Evolutionary conservation across 1,284 basidiomycete genomes (phyloP), one percentile per base, ranked within the genome.

Genomic region (Ceraceosorus bombacis): DNA sequence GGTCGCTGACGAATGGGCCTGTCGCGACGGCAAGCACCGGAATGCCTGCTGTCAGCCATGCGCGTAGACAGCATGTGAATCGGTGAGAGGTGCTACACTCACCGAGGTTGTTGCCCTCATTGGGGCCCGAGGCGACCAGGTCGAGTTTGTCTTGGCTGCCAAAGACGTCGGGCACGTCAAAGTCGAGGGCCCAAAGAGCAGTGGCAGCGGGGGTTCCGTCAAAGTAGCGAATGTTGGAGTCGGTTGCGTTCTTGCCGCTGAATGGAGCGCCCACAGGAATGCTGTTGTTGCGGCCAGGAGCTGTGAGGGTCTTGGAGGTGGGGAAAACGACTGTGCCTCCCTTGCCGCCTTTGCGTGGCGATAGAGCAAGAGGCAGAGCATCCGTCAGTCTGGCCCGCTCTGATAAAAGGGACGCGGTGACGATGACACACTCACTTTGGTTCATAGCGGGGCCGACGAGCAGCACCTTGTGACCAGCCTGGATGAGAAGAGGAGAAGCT

Each of bases 291-390:
- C 65, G 61, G 6, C 68, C 71, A 8, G 66, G 63, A 9, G 61
- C 59, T 6, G 68, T 66, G 13, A 71, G 52, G 50, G 67, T 72
- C 40, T 63, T 62, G 51, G 43, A 53, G 39, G 61, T 56, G 12
- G 73, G 72, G 36, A 75, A 64, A 9, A 68, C 66, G 10, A 74
- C 65, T 7, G 71, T 74, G 38, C 70, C 69, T 12, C 71, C 72
- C 52, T 65, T 71, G n/a, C 67, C 72, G 27, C 27, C 27, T 27
- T 27, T 27, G 27, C 27, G 27, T 27, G 27, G 27, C 27, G 27
- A 27, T 27, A 3, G 2, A 27, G 27, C 27, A 27, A 27, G 27
- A 27, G 27, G 27, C 27, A 27, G 27, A 27, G 3, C 27, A 27
- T 27, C 27, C 3, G 27, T 27, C 27, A 27, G 27, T 27, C 27